Base-by-base conservation (phyloP, 73 alveolate species). In the Durusdinium trenchii region DNA sequence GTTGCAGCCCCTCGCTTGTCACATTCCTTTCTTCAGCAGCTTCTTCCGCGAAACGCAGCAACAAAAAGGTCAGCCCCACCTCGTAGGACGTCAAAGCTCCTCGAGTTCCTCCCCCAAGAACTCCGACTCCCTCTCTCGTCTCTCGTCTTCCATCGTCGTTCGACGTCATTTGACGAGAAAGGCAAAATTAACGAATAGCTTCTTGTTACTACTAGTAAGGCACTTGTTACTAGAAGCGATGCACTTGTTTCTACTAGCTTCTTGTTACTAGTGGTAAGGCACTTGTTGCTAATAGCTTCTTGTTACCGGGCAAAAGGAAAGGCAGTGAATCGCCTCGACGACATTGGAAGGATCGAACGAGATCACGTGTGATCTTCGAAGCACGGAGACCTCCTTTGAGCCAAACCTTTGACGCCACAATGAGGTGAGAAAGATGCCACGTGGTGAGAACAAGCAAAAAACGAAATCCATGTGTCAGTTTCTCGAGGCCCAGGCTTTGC, bases 21-120 rank as follows among this genome's bases (percentile, higher is more conserved):
- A n/a, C n/a, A n/a, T n/a, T n/a, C n/a, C n/a, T n/a, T n/a, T n/a
- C n/a, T 42, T 35, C 46, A 46, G 14, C 40, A 50, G 86, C 87
- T 76, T 91, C 98, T 60, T 91, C 98, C 12, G 98, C 73, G 30
- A 91, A 91, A 30, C 98, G 89, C 46, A 91, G 89, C 32, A 91
- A 64, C 60, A 91, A 36, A 57, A 73, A 71, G 42, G 79, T 45
- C 87, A 91, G 35, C n/a, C 98, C 98, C 28, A 91, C 98, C 43
- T 91, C 98, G 32, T 91, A 91, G 7, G 89, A 32, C 43, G 60
- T 67, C 64, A 90, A 52, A 16, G 10, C 43, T 14, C 50, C 16
- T 20, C 84, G 52, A 47, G 71, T 14, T 30, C 12, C 48, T 30
- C 35, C 47, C 23, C 89, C 42, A 60, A 79, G 42, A 62, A 62